Percentiles rank a stretch among this genome's conserved stretches.
Evolutionary conservation across 2,329 filamentous ascomycete species (phyloP).

Genomic region (Aureobasidium vineae): DNA sequence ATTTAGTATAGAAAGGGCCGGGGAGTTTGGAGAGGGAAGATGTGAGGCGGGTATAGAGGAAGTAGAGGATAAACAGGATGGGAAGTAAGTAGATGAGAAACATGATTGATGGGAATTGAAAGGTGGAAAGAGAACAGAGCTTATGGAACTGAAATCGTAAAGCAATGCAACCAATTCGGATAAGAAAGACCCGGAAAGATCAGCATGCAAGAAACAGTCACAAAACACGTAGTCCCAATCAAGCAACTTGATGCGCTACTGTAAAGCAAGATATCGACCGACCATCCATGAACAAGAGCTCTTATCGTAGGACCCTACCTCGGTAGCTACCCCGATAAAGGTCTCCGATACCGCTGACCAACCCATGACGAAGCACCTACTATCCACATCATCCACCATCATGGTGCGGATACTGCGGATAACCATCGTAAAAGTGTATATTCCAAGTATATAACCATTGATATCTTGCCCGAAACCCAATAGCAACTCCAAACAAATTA

Average conservation of each 20-base stretch:
- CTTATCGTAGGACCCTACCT: not conserved
- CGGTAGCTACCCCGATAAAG: not conserved
- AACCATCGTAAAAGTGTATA: not conserved
- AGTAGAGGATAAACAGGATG: not conserved
- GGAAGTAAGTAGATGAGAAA: conserved; percentile 13
- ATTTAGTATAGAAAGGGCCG: conserved; percentile 34
- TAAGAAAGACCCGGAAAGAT: not conserved
- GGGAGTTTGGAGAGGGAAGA: conserved; percentile 35
- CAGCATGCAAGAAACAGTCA: not conserved
- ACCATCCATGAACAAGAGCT: not conserved
- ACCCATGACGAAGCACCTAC: not conserved
- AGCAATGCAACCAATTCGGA: not conserved
- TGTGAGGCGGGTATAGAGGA: conserved; percentile 22
- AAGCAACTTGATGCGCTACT: not conserved
- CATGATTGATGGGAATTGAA: not conserved
- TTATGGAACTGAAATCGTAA: not conserved
- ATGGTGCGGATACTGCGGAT: conserved; percentile 5
- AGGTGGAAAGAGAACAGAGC: not conserved
- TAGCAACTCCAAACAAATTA: too few species aligned
- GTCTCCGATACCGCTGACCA: not conserved
- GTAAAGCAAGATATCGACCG: not conserved
- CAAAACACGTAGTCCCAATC: not conserved
- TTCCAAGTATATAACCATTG: too few species aligned
- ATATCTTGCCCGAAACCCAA: too few species aligned
- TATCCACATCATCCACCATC: conserved; percentile 3